Conservation (phyloP, 2,329 filamentous ascomycete genomes). For the Ceratocystis destructans region DNA sequence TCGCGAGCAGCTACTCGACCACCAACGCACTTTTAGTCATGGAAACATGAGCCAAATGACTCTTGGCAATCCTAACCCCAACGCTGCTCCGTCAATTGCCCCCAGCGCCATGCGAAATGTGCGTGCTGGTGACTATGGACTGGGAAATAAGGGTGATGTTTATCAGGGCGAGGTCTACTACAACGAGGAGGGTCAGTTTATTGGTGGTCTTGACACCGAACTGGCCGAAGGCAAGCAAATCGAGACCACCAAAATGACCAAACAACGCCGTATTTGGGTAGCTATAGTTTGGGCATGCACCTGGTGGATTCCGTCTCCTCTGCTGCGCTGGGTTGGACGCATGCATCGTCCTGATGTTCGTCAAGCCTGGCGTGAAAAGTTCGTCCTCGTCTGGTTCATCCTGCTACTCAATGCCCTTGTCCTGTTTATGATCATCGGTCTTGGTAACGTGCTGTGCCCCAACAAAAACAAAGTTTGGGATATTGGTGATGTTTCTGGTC, state of each 20-base stretch:
- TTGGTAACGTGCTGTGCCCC: slow-evolving; percentile 76
- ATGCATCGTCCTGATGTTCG: slow-evolving; percentile 97
- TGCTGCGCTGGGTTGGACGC: slow-evolving; percentile 67
- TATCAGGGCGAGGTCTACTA: slow-evolving; percentile 63
- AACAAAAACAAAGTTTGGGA: slow-evolving; percentile 87
- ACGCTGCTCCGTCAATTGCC: slow-evolving; percentile 43
- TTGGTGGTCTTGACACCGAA: slow-evolving; percentile 60
- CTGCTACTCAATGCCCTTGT: slow-evolving; percentile 65
- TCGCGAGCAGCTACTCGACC: slow-evolving; percentile 53
- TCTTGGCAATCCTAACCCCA: slow-evolving; percentile 27
- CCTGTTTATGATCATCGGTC: slow-evolving; percentile 82
- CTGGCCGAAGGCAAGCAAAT: slow-evolving; percentile 64
- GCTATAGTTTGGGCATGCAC: slow-evolving; percentile 72
- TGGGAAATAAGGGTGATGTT: slow-evolving; percentile 74
- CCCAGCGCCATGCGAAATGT: slow-evolving; percentile 45
- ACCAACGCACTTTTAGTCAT: slow-evolving; percentile 42
- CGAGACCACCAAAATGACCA: slow-evolving; percentile 51
- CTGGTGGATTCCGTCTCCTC: slow-evolving; percentile 84
- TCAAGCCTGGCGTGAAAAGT: slow-evolving; percentile 93
- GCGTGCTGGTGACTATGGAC: slow-evolving; percentile 67
- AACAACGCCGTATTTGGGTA: slow-evolving; percentile 63
- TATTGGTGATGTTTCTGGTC: slow-evolving; percentile 50
- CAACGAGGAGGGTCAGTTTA: slow-evolving; percentile 52
- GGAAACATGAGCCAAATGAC: slow-evolving; percentile 44
- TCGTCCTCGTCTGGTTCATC: slow-evolving; percentile 72